Percentiles rank a stretch among this genome's conserved stretches.
These are phyloP conservation scores for Amanita muscaria DNA, from an alignment of 768 basidiomycete genomes.

Conservation along the genomic window DNA sequence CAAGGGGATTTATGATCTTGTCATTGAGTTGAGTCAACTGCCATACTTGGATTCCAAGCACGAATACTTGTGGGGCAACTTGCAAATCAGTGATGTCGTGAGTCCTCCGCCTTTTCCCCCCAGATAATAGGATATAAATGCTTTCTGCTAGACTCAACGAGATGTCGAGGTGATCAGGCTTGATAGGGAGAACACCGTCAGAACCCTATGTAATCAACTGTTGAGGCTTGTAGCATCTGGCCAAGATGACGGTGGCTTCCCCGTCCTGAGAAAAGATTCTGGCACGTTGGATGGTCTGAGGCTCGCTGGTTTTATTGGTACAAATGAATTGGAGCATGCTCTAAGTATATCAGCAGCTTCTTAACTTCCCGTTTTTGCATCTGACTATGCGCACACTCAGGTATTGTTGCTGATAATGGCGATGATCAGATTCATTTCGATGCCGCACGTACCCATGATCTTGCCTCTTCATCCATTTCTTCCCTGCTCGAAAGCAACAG, in stretches of 20 bases:
- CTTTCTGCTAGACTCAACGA: slow-evolving; percentile 45
- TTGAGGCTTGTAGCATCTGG: slow-evolving; percentile 46
- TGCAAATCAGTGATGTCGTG: slow-evolving; percentile 74
- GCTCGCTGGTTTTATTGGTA: slow-evolving; percentile 85
- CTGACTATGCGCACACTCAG: slow-evolving; percentile 26
- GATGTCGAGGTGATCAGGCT: slow-evolving; percentile 63
- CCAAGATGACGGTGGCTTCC: slow-evolving; percentile 78
- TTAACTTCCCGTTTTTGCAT: slow-evolving; percentile 6
- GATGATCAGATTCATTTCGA: slow-evolving; percentile 64
- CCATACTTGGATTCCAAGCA: slow-evolving; percentile 91
- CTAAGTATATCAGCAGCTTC: slow-evolving; percentile 49
- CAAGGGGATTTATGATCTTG: slow-evolving; percentile 95
- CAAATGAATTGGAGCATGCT: slow-evolving; percentile 91
- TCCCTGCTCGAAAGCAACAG: slow-evolving; percentile 41
- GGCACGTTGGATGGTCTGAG: slow-evolving; percentile 39
- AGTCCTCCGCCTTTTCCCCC: slow-evolving; percentile 18
- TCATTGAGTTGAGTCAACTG: slow-evolving; percentile 84
- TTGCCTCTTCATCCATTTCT: slow-evolving; percentile 49
- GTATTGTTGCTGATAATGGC: slow-evolving; percentile 65
- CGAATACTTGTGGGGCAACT: slow-evolving; percentile 78
- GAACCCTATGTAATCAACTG: slow-evolving; percentile 64
- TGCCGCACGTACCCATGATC: slow-evolving; percentile 30
- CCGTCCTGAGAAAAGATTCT: slow-evolving; percentile 54
- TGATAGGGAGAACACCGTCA: slow-evolving; percentile 70
- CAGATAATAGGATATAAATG: not conserved